phyloP scores from a whole-genome alignment of 805 yeast genomes.

The Zygoascus flipseniorum region DNA sequence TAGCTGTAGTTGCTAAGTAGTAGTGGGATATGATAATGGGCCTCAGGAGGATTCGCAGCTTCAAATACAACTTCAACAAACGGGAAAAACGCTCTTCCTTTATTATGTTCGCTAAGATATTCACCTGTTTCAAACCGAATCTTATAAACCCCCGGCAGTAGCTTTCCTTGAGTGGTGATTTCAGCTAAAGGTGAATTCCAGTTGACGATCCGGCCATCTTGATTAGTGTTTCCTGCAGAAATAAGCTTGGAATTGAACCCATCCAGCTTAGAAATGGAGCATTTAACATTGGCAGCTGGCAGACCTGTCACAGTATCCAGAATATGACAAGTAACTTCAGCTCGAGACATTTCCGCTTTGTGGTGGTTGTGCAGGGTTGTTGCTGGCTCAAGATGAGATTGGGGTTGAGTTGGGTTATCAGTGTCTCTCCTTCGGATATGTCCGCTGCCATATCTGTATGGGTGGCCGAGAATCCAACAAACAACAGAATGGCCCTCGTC shows the following conservation, averaged over 20 bases:
- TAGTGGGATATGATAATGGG: slow-evolving; percentile 86
- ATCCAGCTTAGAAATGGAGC: slow-evolving; percentile 34
- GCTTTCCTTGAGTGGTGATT: slow-evolving; percentile 13
- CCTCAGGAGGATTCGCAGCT: slow-evolving; percentile 56
- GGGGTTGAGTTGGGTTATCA: not conserved
- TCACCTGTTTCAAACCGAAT: slow-evolving; percentile 69
- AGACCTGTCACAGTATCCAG: slow-evolving; percentile 75
- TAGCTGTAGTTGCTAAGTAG: slow-evolving; percentile 79
- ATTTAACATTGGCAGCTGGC: slow-evolving; percentile 73
- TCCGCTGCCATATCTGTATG: not conserved
- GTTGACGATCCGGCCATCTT: slow-evolving; percentile 67
- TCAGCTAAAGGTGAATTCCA: slow-evolving; percentile 51
- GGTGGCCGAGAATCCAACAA: not conserved
- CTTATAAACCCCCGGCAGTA: slow-evolving; percentile 60
- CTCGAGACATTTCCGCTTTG: slow-evolving; percentile 22
- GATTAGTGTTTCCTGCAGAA: slow-evolving; percentile 63
- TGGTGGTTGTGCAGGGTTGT: not conserved
- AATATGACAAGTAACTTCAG: slow-evolving; percentile 82
- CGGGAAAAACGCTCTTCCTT: slow-evolving; percentile 67
- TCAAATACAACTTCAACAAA: slow-evolving; percentile 73
- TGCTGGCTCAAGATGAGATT: not conserved
- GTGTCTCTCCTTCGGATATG: not conserved
- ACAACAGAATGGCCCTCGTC: not conserved
- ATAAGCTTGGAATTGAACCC: slow-evolving; percentile 30
- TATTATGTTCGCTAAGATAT: slow-evolving; percentile 38